phyloP scores from a whole-genome alignment of 345 rosid species.

The Hibiscus tridactylites region DNA sequence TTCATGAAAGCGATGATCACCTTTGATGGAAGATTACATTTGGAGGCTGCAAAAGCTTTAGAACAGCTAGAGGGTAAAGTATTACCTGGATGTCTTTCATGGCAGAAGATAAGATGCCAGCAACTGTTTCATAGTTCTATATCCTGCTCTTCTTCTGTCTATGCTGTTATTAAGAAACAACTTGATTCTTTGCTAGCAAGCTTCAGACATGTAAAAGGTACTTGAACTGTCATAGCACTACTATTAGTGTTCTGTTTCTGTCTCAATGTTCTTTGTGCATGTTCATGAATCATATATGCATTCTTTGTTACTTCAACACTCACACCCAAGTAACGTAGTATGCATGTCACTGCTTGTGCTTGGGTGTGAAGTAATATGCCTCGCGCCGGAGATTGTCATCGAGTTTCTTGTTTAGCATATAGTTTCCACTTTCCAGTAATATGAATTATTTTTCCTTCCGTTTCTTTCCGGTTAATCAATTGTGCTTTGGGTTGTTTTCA shows the following conservation, averaged over 20 bases:
- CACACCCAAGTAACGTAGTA: not conserved
- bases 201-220: conserved; percentile 45
- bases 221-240: not conserved
- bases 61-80: conserved; percentile 68
- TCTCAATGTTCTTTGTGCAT: too few relatives aligned
- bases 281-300: not conserved
- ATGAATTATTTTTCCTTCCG: not conserved
- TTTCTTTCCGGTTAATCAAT: not conserved
- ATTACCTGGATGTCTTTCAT: conserved; percentile 52
- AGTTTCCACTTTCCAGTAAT: not conserved
- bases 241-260: not conserved
- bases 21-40: conserved; percentile 75
- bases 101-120: conserved; percentile 83
- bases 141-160: conserved; percentile 56
- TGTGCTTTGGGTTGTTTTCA: not conserved
- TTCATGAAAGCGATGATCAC: conserved; percentile 48
- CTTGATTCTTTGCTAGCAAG: conserved; percentile 34
- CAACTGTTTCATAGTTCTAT: conserved; percentile 69
- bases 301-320: not conserved
- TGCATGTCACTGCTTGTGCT: not conserved
- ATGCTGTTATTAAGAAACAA: conserved; percentile 50
- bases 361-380: not conserved
- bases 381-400: not conserved
- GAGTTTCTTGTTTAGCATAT: not conserved
- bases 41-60: conserved; percentile 95